Evolutionary conservation across 345 rosid genomes (phyloP).

Genomic region (Salix dunnii): DNA sequence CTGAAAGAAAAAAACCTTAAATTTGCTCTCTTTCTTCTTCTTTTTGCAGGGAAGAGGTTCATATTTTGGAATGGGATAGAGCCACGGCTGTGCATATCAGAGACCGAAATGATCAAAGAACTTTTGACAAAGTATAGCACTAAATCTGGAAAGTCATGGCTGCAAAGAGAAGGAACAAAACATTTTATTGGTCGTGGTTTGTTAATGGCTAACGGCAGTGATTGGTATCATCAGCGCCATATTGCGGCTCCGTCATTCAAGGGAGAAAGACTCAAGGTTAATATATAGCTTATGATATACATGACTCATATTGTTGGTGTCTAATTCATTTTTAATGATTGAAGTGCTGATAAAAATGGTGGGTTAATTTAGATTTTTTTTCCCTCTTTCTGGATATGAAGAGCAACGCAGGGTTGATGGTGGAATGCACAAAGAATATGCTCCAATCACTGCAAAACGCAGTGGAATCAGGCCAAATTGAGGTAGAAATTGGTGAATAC

Average conservation of each 20-base stretch:
- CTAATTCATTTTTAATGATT: not conserved
- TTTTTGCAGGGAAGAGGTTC: conserved; percentile 67
- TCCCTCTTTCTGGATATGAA: conserved; percentile 11
- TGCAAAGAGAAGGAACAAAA: conserved; percentile 82
- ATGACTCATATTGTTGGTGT: not conserved
- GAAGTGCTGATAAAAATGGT: not conserved
- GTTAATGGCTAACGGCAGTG: conserved; percentile 67
- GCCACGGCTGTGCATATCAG: conserved; percentile 79
- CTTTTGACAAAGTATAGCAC: conserved; percentile 62
- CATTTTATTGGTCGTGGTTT: conserved; percentile 82
- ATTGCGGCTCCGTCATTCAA: conserved; percentile 32
- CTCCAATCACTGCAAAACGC: conserved; percentile 46
- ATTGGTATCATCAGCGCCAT: conserved; percentile 49
- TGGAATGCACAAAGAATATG: conserved; percentile 73
- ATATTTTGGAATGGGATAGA: conserved; percentile 84
- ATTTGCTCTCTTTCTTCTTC: not conserved
- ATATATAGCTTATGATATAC: too few species aligned
- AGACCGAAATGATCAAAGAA: conserved; percentile 73
- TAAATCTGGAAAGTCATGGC: conserved; percentile 82
- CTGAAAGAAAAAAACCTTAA: not conserved
- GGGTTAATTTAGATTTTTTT: not conserved
- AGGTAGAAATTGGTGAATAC: conserved; percentile 81
- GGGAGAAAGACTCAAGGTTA: conserved; percentile 30
- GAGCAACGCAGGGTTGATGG: conserved; percentile 81
- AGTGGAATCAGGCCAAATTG: conserved; percentile 44